A percentile compares a stretch with the other conserved stretches of the same genome.
phyloP scores from a whole-genome alignment of 192 early-diverging fungal genomes.

The Coemansia sp. region DNA sequence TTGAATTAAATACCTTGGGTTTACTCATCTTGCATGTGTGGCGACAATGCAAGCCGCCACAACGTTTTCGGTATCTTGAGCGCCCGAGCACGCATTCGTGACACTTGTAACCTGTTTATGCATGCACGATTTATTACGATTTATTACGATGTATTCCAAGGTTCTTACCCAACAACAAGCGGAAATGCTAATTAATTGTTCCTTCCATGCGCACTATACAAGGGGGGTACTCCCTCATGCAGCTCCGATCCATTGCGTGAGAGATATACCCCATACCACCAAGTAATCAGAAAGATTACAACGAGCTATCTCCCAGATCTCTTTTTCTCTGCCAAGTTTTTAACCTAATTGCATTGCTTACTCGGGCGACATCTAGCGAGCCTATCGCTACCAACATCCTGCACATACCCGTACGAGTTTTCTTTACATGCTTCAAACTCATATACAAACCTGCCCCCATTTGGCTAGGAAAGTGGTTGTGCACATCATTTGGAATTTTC shows the following conservation, averaged over 20 bases:
- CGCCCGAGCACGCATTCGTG: background rate
- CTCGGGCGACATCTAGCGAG: background rate
- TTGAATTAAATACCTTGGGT: background rate
- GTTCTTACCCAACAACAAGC: background rate
- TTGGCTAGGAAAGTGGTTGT: background rate
- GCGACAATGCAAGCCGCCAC: background rate
- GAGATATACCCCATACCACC: background rate
- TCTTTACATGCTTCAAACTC: background rate
- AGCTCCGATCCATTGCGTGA: background rate
- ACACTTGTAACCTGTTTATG: background rate
- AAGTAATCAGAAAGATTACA: background rate
- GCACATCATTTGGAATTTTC: background rate
- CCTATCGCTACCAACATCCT: background rate
- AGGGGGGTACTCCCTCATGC: background rate
- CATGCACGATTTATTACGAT: slow-evolving; percentile 1
- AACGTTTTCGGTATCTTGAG: background rate
- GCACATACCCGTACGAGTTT: background rate
- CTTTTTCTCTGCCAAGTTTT: background rate
- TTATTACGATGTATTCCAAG: background rate
- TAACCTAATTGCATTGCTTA: background rate
- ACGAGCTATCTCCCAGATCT: background rate
- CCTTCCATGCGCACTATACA: background rate
- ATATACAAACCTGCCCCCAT: too few relatives aligned
- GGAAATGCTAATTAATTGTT: background rate
- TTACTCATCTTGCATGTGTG: background rate